Evolutionary conservation across 192 early-diverging fungal species (phyloP), one percentile per base, ranked within the genome.

Genomic region (Coemansia sp.): DNA sequence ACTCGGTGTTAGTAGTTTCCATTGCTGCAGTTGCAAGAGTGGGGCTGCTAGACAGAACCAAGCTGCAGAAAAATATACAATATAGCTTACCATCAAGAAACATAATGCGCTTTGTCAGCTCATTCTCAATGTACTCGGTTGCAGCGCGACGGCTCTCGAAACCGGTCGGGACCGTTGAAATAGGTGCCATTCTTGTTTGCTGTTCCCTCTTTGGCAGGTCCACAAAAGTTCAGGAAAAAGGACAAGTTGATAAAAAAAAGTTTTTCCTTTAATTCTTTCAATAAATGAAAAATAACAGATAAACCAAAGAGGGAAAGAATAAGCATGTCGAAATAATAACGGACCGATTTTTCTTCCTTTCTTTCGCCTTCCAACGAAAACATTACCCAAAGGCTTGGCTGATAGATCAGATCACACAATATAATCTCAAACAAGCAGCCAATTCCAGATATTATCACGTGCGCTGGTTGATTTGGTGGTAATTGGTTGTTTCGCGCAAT

Each of bases 31-130:
- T 6, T 12, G 6, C 8, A 52, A 52, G 18, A 48, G 47, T n/a
- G 32, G 32, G 32, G 32, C 32, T 1, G 32, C 32, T 4, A 32
- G 32, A 0, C 32, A 32, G 16, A 48, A 16, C 11, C 18, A 10
- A 12, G 16, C 9, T n/a, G 16, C 16, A 48, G 3, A 48, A 48
- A 16, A 21, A 52, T 52, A 58, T 15, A 46, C 18, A 5, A 21
- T 4, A 12, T 6, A 26, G 47, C 80, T 74, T 83, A 72, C 95
- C 96, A 74, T 98, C 96, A 54, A 98, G 88, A 84, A 92, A 95
- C 91, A 98, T 94, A 81, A 98, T 96, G 61, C 94, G 86, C 84
- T 92, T 85, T 63, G 79, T 81, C 58, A 96, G 82, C 32, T 90
- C 90, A 69, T 88, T 73, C 60, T 88, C 86, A 40, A 98, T 87